Conservation (phyloP, 257 asterid genomes). For the Ligustrum vulgare region DNA sequence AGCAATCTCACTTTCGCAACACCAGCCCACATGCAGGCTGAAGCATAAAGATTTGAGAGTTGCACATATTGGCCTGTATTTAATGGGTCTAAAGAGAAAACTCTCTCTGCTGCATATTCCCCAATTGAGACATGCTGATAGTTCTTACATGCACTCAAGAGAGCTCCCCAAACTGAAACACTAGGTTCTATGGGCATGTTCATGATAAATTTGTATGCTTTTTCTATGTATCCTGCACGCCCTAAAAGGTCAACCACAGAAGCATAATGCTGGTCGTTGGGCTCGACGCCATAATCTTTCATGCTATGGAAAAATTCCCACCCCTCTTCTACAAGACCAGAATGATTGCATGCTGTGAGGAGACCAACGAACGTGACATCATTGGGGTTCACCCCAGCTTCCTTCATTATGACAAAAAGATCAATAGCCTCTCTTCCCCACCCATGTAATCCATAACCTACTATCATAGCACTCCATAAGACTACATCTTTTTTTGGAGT, state of each 20-base stretch:
- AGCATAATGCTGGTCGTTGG: constrained; percentile 53
- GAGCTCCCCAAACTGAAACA: constrained; percentile 70
- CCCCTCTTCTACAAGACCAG: constrained; percentile 60
- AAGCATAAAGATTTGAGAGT: constrained; percentile 69
- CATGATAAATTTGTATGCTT: constrained; percentile 45
- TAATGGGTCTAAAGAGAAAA: constrained; percentile 44
- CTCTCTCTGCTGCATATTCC: constrained; percentile 53
- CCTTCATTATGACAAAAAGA: constrained; percentile 50
- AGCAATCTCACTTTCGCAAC: constrained; percentile 47
- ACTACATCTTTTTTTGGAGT: constrained; percentile 44
- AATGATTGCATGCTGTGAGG: constrained; percentile 63
- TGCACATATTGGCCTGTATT: constrained; percentile 61
- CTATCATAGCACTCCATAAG: constrained; percentile 67
- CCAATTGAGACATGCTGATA: constrained; percentile 45
- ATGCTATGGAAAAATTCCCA: constrained; percentile 58
- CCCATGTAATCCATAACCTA: constrained; percentile 62
- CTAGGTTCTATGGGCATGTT: constrained; percentile 52
- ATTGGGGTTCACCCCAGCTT: constrained; percentile 38
- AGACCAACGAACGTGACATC: constrained; percentile 62
- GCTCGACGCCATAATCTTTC: constrained; percentile 40
- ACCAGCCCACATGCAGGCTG: constrained; percentile 50
- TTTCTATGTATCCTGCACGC: constrained; percentile 48
- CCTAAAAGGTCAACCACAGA: constrained; percentile 59
- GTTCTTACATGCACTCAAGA: constrained; percentile 56
- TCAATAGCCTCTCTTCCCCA: constrained; percentile 50